Evolutionary conservation across 2,329 filamentous ascomycete genomes (phyloP), one percentile per base, ranked within the genome.

Genomic region (Phyllosticta citrichinensis): DNA sequence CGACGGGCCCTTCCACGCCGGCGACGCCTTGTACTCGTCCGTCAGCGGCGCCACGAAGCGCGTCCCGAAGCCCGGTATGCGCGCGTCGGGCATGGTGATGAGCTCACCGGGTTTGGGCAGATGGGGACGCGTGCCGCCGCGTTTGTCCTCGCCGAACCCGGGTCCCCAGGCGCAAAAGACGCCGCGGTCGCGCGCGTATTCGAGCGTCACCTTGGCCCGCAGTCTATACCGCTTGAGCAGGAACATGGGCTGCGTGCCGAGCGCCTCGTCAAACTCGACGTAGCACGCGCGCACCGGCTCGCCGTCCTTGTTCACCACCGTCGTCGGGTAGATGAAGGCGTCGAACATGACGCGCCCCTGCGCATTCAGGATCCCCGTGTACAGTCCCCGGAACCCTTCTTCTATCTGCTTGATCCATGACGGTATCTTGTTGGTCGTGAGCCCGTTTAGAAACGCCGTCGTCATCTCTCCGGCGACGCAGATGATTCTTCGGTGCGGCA

Each of bases 141-240:
- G 19, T 10, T 20, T 11, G 19, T 3, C 19, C 25, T 14, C 51
- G 27, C 5, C 2, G 17, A 25, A 10, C 11, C 53, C 27, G 4
- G 30, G 27, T 6, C 30, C n/a, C 60, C 92, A 97, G 0, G 82
- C 78, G 57, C 87, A 84, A 87, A 87, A 96, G 1, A 93, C 81
- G 0, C 76, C 77, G 61, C 81, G 79, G 69, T 94, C 87, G 14
- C 74, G 27, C 86, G 81, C 47, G 35, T 53, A 14, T 62, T 60
- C 40, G 55, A 94, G 79, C 58, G 81, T 78, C 64, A 97, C 81
- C 74, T 93, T 93, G 55, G 88, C 85, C 57, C 93, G 82, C 64
- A 99, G 79, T 73, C 92, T 96, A 75, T 96, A 95, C 63, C 89
- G 84, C 72, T 86, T 88, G 62, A 99, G 78, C 65, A 81, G 88